Evolutionary conservation across 495 filamentous ascomycete species (phyloP), one percentile per base, ranked within the genome.

Genomic region (Neurospora sublineolata): DNA sequence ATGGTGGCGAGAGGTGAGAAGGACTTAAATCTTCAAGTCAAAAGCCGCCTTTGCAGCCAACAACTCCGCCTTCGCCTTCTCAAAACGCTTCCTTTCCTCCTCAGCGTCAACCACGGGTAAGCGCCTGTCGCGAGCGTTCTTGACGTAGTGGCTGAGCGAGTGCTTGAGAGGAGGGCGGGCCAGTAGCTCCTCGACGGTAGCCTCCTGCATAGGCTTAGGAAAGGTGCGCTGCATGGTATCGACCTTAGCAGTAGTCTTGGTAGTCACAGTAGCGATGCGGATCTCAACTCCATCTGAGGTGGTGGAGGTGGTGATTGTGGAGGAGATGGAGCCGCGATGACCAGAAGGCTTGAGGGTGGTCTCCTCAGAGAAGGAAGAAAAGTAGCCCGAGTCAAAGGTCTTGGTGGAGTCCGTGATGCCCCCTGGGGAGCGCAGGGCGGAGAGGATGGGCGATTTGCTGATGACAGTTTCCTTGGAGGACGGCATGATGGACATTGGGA

Each of bases 161-260:
- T 77, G 78, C 73, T 77, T 79, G 42, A 71, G 70, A 0, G 83
- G 82, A 72, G 75, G 67, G 39, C 78, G 80, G 7, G 81, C 78
- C 18, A 85, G 80, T 46, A 84, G 77, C 72, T 80, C 76, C 38
- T 80, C 82, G 42, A 85, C 72, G 60, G 77, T 79, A 20, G 81
- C 69, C 67, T 83, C 80, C 4, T 72, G 52, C 0, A 67, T 39
- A 0, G 83, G 83, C 73, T 80, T 75, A 12, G 76, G 73, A 70
- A 79, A 84, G 9, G 75, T 30, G 16, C 81, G 77, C 42, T 69
- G 73, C 71, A 81, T 64, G 33, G 72, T 37, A 42, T 81, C 79
- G 33, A 72, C 64, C 16, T 69, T 70, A n/a, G 70, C 46, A 4
- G 75, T 46, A 9, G 72, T 72, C 8, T 71, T 73, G 20, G 74